Evolutionary conservation across 495 filamentous ascomycete species (phyloP).

Genomic region (Penicillium psychrofluorescens): DNA sequence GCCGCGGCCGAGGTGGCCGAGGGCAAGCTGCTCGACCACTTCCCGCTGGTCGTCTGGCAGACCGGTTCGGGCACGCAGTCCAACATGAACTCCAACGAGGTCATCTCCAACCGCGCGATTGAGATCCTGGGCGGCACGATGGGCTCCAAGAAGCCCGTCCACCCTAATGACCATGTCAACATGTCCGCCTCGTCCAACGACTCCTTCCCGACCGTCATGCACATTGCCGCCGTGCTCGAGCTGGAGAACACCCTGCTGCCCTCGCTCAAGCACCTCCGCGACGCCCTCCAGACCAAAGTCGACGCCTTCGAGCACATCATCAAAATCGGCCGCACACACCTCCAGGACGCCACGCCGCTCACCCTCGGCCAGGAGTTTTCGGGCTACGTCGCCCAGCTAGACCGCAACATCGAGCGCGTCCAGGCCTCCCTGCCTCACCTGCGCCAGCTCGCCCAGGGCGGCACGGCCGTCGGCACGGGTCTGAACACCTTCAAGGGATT

Average conservation of each 20-base stretch:
- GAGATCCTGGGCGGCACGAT: constrained; percentile 92
- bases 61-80: constrained; percentile 98
- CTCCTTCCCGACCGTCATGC: constrained; percentile 99
- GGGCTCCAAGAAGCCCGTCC: constrained; percentile 95
- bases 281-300: constrained; percentile 82
- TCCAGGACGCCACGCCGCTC: constrained; percentile 94
- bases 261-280: constrained; percentile 68
- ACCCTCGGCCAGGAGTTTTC: constrained; percentile 98
- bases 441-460: constrained; percentile 84
- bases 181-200: constrained; percentile 98
- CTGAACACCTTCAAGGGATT: constrained; percentile 98
- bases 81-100: constrained; percentile 99
- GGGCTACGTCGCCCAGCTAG: constrained; percentile 91
- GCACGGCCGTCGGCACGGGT: constrained; percentile 94
- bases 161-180: constrained; percentile 99
- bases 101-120: constrained; percentile 98
- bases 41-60: constrained; percentile 98
- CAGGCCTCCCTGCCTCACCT: constrained; percentile 76
- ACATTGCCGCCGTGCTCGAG: constrained; percentile 94
- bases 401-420: constrained; percentile 82
- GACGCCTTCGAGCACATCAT: constrained; percentile 85
- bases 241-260: constrained; percentile 81
- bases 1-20: constrained; percentile 89
- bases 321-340: constrained; percentile 97
- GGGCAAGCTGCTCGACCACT: constrained; percentile 93